Percentiles rank a stretch among this genome's conserved stretches.
Evolutionary conservation across 306 rosid species (phyloP).

Genomic region (Pyrus communis): DNA sequence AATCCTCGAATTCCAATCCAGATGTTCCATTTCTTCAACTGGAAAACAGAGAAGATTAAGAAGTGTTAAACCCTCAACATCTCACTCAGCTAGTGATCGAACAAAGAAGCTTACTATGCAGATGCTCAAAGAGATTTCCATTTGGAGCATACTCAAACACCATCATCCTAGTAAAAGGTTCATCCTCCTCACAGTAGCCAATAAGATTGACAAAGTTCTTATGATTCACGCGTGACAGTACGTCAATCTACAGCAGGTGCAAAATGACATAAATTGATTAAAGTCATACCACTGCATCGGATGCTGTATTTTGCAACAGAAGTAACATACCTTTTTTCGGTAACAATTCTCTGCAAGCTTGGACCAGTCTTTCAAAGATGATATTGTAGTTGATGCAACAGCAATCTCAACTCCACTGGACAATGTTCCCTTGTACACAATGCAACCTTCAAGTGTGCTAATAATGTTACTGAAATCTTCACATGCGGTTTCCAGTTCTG

Average conservation of each 20-base stretch:
- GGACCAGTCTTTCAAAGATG: conserved; percentile 64
- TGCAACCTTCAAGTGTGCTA: conserved; percentile 31
- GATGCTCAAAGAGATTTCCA: conserved; percentile 70
- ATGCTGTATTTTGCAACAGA: conserved; percentile 3
- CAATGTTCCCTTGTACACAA: conserved; percentile 76
- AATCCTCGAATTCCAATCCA: conserved; percentile 70
- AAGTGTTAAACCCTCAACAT: neutral
- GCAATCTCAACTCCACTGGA: conserved; percentile 95
- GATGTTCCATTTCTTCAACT: conserved; percentile 76
- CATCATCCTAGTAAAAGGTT: conserved; percentile 85
- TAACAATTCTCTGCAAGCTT: conserved; percentile 53
- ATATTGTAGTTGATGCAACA: conserved; percentile 52
- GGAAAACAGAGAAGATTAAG: neutral
- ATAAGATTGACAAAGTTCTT: conserved; percentile 87
- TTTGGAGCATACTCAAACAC: conserved; percentile 93
- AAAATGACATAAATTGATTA: conserved; percentile 1
- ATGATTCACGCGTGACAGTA: conserved; percentile 76
- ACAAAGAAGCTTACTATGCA: conserved; percentile 55
- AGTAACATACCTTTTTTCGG: conserved; percentile 56
- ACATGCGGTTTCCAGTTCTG: conserved; percentile 80
- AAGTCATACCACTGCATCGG: neutral
- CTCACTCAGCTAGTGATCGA: conserved; percentile 2
- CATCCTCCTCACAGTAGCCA: conserved; percentile 86
- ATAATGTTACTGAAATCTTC: conserved; percentile 94
- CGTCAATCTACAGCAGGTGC: conserved; percentile 53